Evolutionary conservation across 2,329 filamentous ascomycete genomes (phyloP).

Genomic region (Trichoderma brevicompactum): DNA sequence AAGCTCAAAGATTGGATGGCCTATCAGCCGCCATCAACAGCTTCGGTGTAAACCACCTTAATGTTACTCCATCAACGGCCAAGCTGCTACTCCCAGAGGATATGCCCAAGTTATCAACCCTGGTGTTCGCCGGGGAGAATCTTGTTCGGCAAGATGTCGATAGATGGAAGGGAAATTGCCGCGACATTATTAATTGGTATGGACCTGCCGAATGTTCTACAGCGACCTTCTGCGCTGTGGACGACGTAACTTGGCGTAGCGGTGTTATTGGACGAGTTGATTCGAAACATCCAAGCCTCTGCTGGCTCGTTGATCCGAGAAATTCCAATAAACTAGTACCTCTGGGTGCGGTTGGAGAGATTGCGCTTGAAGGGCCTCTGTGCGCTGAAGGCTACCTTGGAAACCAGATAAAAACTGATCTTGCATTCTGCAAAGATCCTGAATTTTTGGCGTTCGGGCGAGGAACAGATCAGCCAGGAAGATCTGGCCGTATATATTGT

Average conservation of each 20-base stretch:
- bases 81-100: constrained; percentile 6
- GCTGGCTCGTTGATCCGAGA: constrained; percentile 20
- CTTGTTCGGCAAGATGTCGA: constrained; percentile 11
- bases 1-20: constrained; percentile 1
- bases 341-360: constrained; percentile 19
- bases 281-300: not conserved
- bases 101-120: not conserved
- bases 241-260: not conserved
- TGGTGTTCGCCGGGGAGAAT: constrained; percentile 23
- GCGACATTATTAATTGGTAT: constrained; percentile 24
- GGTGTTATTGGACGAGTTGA: constrained; percentile 8
- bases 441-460: not conserved
- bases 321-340: constrained; percentile 15
- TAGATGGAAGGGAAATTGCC: constrained; percentile 13
- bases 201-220: constrained; percentile 21
- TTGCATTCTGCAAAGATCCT: constrained; percentile 13
- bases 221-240: constrained; percentile 5
- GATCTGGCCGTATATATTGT: constrained; percentile 18
- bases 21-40: not conserved
- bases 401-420: constrained; percentile 5
- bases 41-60: not conserved
- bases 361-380: constrained; percentile 21
- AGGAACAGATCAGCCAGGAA: not conserved
- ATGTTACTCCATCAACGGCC: constrained; percentile 20
- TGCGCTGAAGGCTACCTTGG: constrained; percentile 17